Evolutionary conservation across 2,329 filamentous ascomycete species (phyloP).

Genomic region (Furcasterigmium sp.): DNA sequence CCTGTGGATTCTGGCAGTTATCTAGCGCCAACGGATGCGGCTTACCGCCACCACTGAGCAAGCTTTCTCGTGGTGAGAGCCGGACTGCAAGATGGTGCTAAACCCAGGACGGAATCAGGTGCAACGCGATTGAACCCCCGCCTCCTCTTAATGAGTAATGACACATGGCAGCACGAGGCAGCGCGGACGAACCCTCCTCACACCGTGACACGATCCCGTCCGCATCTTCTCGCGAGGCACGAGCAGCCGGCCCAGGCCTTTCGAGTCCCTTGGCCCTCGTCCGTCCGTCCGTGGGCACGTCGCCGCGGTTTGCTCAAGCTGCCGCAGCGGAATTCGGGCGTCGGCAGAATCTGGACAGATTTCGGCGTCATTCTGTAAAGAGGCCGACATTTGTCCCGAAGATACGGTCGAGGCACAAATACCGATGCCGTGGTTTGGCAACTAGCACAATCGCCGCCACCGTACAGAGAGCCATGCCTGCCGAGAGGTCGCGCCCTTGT

Average conservation of each 20-base stretch:
- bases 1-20: too few relatives aligned
- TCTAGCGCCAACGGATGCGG: background rate
- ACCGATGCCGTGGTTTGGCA: background rate
- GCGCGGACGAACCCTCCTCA: background rate
- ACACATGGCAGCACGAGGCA: background rate
- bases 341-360: constrained; percentile 3
- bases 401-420: constrained; percentile 5
- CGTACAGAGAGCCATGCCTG: background rate
- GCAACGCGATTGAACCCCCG: background rate
- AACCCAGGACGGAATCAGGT: background rate
- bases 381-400: constrained; percentile 9
- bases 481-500: background rate
- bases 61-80: background rate
- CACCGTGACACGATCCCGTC: too few relatives aligned
- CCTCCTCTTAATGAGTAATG: background rate
- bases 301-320: background rate
- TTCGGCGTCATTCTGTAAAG: constrained; percentile 9
- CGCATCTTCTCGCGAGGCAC: background rate
- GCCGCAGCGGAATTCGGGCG: background rate
- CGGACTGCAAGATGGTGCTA: background rate
- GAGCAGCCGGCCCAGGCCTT: too few relatives aligned
- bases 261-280: background rate
- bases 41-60: background rate
- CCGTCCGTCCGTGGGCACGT: background rate
- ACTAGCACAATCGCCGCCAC: background rate